Evolutionary conservation across 2,329 filamentous ascomycete species (phyloP), one percentile per base, ranked within the genome.

Genomic region (Trichoderma sp.): DNA sequence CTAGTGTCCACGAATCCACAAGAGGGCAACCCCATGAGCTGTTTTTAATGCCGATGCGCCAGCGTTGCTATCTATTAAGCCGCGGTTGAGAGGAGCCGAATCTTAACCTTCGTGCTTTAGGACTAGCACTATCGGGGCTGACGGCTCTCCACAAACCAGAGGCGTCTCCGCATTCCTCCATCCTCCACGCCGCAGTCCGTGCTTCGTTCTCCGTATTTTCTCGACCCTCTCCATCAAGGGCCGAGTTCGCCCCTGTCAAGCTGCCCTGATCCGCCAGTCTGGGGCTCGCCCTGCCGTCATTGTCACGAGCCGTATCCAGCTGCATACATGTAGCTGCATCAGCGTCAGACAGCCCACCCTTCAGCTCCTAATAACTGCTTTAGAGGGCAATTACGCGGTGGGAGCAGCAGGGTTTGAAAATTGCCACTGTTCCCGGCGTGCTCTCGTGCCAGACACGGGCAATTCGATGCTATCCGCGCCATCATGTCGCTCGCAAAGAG

Each of bases 401-500:
- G 40, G 19, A 43, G 19, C 19, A 21, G 40, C 52, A 16, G 43
- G 16, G 24, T 29, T 24, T 49, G 61, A 40, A 29, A 27, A 13
- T n/a, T 40, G 21, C 24, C 21, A 40, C 24, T 35, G 47, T 55
- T 55, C 33, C 31, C 24, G n/a, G 47, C 35, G 31, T 37, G 61
- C 47, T 55, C 52, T 47, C 40, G 31, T 31, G 11, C 31, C 49
- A 55, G n/a, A 55, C 33, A 55, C 61, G 11, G 16, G 4, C 61
- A 55, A 14, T 29, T 11, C 40, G 16, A 14, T 55, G 16, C 33
- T 14, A 40, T 24, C 24, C n/a, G 27, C 33, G 33, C 40, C 47
- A 49, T 49, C 37, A 66, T 66, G 63, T 66, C 63, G 24, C 53
- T 66, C 19, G 63, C 63, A 58, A 66, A 66, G 63, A 66, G 63